Percentiles rank a stretch among this genome's conserved stretches.
Evolutionary conservation across 257 asterid species (phyloP).

Genomic region (Gentiana dahurica): DNA sequence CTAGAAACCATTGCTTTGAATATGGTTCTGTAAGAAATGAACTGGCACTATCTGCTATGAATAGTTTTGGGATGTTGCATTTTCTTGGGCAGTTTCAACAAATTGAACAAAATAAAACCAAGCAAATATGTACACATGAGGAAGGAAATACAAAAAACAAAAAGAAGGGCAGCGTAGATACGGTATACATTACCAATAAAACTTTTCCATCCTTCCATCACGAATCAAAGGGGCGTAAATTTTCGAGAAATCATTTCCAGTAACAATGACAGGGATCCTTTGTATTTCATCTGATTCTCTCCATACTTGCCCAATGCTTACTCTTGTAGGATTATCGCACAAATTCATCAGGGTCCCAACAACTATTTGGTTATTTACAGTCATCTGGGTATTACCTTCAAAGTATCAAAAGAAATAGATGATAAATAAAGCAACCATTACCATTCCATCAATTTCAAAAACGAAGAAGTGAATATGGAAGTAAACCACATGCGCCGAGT

Average conservation of each 20-base stretch:
- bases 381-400: conserved; percentile 80
- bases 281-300: conserved; percentile 60
- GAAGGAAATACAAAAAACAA: too few species aligned
- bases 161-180: too few species aligned
- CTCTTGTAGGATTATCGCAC: conserved; percentile 87
- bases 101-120: too few species aligned
- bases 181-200: conserved; percentile 49
- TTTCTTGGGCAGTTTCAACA: too few species aligned
- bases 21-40: too few species aligned
- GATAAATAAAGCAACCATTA: conserved; percentile 10
- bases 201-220: conserved; percentile 96
- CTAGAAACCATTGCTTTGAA: too few species aligned
- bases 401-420: conserved; percentile 12
- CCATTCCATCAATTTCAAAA: conserved; percentile 8
- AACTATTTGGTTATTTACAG: conserved; percentile 94
- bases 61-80: too few species aligned
- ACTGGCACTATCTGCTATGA: too few species aligned
- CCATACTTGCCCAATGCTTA: conserved; percentile 91
- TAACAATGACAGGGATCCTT: conserved; percentile 75
- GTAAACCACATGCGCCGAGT: too few species aligned
- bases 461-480: not conserved
- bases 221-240: conserved; percentile 85
- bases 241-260: conserved; percentile 82
- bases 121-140: too few species aligned
- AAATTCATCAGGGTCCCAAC: conserved; percentile 88